These are phyloP conservation scores for Bimuria novae-zelandiae DNA, from an alignment of 2,329 filamentous ascomycete species.

Conservation along the genomic window DNA sequence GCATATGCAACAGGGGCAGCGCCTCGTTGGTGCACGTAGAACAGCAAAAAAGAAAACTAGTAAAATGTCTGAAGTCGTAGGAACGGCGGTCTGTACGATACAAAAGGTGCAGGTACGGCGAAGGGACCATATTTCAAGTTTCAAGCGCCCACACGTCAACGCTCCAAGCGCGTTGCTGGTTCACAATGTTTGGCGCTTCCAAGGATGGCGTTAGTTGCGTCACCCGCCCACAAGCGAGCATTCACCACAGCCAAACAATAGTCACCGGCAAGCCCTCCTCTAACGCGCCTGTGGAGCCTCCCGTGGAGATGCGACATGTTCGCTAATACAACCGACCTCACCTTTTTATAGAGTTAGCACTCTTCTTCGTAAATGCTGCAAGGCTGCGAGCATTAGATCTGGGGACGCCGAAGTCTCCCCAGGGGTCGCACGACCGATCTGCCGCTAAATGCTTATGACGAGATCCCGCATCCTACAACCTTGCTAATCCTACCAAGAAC, in stretches of 20 bases:
- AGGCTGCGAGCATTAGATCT: background rate
- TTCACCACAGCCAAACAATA: conserved; percentile 3
- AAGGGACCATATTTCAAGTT: background rate
- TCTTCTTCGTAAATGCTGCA: too few species aligned
- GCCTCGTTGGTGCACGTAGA: background rate
- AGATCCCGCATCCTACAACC: background rate
- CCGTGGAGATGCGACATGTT: too few species aligned
- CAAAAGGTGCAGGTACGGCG: background rate
- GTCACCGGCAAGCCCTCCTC: background rate
- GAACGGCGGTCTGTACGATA: background rate
- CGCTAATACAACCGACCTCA: too few species aligned
- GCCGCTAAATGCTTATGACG: background rate
- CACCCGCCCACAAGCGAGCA: background rate
- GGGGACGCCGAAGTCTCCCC: background rate
- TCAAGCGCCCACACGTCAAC: background rate
- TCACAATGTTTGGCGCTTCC: too few species aligned
- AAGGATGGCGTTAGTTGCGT: conserved; percentile 5
- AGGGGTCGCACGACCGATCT: background rate
- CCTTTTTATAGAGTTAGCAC: too few species aligned
- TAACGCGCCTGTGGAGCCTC: background rate
- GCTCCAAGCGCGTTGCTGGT: background rate
- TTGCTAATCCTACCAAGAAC: background rate
- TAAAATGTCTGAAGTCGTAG: background rate
- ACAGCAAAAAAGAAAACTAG: background rate
- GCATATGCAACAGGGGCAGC: background rate